Percentiles rank a stretch among this genome's conserved stretches.
These are phyloP conservation scores for Sporormia fimetaria DNA, from an alignment of 495 filamentous ascomycete genomes.

Conservation along the genomic window DNA sequence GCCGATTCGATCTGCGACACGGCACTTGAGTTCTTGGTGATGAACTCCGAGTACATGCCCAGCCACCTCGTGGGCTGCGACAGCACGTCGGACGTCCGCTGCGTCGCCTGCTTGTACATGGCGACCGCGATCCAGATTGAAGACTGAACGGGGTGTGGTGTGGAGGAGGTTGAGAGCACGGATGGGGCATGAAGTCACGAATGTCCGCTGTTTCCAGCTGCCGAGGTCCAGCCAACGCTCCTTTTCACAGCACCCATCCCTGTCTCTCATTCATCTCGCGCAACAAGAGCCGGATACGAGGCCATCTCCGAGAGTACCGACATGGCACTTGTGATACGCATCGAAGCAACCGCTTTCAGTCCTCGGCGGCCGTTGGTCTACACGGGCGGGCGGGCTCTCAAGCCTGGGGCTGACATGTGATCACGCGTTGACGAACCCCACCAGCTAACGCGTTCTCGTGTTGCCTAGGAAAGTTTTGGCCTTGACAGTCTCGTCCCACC, in stretches of 20 bases:
- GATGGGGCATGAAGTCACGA: slow-evolving; percentile 15
- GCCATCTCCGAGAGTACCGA: too few relatives aligned
- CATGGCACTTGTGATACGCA: too few relatives aligned
- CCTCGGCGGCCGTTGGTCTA: too few relatives aligned
- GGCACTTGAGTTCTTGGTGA: slow-evolving; percentile 83
- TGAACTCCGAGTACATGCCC: slow-evolving; percentile 75
- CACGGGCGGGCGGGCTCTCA: background rate
- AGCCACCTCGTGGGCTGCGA: slow-evolving; percentile 63
- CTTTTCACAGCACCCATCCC: background rate
- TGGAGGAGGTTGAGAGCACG: slow-evolving; percentile 12
- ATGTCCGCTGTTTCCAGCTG: slow-evolving; percentile 14
- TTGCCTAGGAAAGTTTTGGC: too few relatives aligned
- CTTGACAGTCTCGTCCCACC: too few relatives aligned
- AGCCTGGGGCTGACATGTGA: slow-evolving; percentile 7
- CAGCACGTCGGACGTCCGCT: slow-evolving; percentile 23
- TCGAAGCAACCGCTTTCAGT: too few relatives aligned
- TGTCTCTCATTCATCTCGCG: background rate
- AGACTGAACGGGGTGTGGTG: slow-evolving; percentile 9
- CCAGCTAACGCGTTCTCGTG: too few relatives aligned
- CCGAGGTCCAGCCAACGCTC: slow-evolving; percentile 16
- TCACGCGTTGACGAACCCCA: too few relatives aligned
- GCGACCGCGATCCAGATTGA: slow-evolving; percentile 11
- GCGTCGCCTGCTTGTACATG: slow-evolving; percentile 25
- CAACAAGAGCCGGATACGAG: too few relatives aligned
- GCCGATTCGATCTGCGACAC: slow-evolving; percentile 90